A percentile compares a stretch with the other conserved stretches of the same genome.
Evolutionary conservation across 1,139 yeast genomes (phyloP).

Genomic region (Arxiozyma slooffiae): DNA sequence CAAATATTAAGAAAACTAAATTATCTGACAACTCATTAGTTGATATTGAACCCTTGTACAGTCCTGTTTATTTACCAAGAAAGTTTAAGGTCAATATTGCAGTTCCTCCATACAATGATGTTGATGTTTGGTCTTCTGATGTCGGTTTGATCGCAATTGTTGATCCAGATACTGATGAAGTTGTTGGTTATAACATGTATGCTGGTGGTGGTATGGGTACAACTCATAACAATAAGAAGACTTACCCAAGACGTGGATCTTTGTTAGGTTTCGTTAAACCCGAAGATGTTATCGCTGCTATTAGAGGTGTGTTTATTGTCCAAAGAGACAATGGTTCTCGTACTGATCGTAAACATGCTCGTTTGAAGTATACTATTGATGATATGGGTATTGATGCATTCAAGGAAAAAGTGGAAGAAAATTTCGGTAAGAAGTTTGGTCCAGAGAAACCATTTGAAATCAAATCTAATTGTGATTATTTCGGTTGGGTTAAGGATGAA

Average conservation of each 20-base stretch:
- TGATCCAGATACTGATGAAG: constrained; percentile 46
- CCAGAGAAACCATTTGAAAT: constrained; percentile 64
- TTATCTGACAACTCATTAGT: constrained; percentile 83
- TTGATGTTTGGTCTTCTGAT: constrained; percentile 93
- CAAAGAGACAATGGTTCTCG: constrained; percentile 96
- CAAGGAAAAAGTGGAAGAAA: constrained; percentile 71
- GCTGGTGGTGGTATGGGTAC: constrained; percentile 99
- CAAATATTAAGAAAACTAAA: constrained; percentile 66
- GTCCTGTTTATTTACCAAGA: constrained; percentile 84
- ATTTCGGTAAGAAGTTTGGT: constrained; percentile 66
- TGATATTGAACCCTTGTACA: constrained; percentile 80
- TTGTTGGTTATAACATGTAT: constrained; percentile 69
- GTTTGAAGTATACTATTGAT: constrained; percentile 93
- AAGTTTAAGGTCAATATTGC: constrained; percentile 92
- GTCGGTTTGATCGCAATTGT: constrained; percentile 86
- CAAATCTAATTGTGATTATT: constrained; percentile 80
- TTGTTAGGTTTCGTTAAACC: constrained; percentile 64
- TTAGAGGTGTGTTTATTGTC: constrained; percentile 87
- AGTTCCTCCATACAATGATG: constrained; percentile 94
- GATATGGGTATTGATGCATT: constrained; percentile 79
- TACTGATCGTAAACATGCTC: constrained; percentile 92
- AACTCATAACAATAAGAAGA: constrained; percentile 92
- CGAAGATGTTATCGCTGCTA: constrained; percentile 63
- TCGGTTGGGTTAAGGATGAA: constrained; percentile 93
- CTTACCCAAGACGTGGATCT: constrained; percentile 92